These are phyloP conservation scores for Closterium sp. DNA, from an alignment of 139 green algal species.

Conservation along the genomic window DNA sequence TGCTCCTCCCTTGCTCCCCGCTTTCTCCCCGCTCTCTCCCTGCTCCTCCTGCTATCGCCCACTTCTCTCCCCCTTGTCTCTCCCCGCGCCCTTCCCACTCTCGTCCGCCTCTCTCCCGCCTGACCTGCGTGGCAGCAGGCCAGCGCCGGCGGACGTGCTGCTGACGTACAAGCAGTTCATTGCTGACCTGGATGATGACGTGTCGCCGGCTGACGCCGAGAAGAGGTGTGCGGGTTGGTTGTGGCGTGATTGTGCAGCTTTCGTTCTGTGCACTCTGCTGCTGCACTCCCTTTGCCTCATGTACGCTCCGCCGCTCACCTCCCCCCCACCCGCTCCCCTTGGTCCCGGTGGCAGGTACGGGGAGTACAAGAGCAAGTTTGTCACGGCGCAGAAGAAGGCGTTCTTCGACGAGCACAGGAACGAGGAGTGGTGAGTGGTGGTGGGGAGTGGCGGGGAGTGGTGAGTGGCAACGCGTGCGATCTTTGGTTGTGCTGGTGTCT, in stretches of 20 bases:
- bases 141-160: neutral
- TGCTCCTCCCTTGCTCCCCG: too few relatives aligned
- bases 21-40: too few relatives aligned
- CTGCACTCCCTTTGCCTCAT: neutral
- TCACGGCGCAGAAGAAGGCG: conserved; percentile 17
- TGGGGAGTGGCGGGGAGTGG: neutral
- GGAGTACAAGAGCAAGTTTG: conserved; percentile 43
- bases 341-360: neutral
- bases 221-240: conserved; percentile 17
- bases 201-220: conserved; percentile 36
- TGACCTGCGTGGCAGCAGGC: neutral
- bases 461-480: too few relatives aligned
- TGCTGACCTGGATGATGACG: conserved; percentile 42
- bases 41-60: too few relatives aligned
- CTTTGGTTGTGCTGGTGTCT: too few relatives aligned
- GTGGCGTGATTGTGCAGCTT: too few relatives aligned
- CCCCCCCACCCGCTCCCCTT: neutral
- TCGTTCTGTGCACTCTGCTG: neutral
- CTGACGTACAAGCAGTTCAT: conserved; percentile 50
- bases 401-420: conserved; percentile 46
- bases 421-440: conserved; percentile 33
- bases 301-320: neutral
- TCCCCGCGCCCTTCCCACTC: too few relatives aligned
- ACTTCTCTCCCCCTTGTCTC: neutral
- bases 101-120: too few relatives aligned